A percentile compares a stretch with the other conserved stretches of the same genome.
Conservation (phyloP, 306 rosid genomes). For the Coriaria nepalensis region DNA sequence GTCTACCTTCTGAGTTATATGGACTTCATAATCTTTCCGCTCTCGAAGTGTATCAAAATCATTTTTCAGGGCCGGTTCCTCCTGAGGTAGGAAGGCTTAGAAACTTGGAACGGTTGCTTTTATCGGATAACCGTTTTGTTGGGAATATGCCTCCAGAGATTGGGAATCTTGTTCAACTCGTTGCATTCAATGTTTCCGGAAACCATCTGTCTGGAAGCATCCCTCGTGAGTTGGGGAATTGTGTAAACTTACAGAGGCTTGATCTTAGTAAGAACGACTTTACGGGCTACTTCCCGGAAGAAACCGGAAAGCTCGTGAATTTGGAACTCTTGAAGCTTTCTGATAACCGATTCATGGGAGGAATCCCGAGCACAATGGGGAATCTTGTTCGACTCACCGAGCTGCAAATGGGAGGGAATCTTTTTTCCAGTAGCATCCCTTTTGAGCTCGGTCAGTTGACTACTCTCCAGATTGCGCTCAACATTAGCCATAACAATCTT, state of each 20-base stretch:
- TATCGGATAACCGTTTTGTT: conserved; percentile 43
- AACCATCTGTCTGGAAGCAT: conserved; percentile 42
- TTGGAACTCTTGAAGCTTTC: conserved; percentile 56
- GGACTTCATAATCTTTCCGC: conserved; percentile 54
- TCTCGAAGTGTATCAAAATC: conserved; percentile 48
- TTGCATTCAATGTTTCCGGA: conserved; percentile 49
- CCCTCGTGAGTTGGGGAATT: conserved; percentile 58
- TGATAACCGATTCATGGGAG: conserved; percentile 45
- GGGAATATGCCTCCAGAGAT: conserved; percentile 54
- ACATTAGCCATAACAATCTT: conserved; percentile 56
- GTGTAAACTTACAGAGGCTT: conserved; percentile 51
- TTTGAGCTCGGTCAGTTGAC: conserved; percentile 39
- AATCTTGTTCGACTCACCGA: conserved; percentile 49
- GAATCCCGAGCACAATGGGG: conserved; percentile 42
- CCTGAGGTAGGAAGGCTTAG: conserved; percentile 38
- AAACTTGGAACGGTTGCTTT: conserved; percentile 47
- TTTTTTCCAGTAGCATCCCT: conserved; percentile 52
- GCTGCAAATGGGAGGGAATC: conserved; percentile 42
- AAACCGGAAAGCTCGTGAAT: conserved; percentile 54
- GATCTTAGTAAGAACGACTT: conserved; percentile 61
- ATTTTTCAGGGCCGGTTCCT: conserved; percentile 37
- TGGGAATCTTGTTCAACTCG: conserved; percentile 43
- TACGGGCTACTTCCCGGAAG: conserved; percentile 38
- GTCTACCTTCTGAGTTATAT: conserved; percentile 41
- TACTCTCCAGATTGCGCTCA: conserved; percentile 68